Evolutionary conservation across 805 yeast species (phyloP), one percentile per base, ranked within the genome.

Genomic region (Candida saitoana): DNA sequence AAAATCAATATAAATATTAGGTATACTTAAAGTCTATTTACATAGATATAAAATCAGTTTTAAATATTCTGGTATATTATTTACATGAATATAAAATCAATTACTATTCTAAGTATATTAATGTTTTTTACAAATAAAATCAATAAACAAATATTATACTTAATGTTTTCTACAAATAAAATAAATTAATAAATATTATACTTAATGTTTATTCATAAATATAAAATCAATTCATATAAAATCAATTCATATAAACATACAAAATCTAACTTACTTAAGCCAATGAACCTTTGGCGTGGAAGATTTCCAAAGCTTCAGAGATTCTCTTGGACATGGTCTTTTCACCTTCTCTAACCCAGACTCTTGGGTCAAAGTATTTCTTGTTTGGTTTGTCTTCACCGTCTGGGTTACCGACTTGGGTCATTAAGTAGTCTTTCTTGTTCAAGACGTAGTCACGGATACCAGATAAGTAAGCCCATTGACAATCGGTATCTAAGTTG

Each of bases 261-360:
- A 22, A 6, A 6, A 22, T 7, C 27, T 11, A 22, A 22, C 6
- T 22, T 11, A 18, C 22, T 36, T 24, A 36, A 14, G 38, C 31
- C 54, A 83, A 64, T 67, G 76, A 80, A 67, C 69, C 69, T 63
- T 76, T 73, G 57, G 95, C 76, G 77, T 83, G 89, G 96, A 93
- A 93, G 65, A 87, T 75, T 40, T 71, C 76, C 67, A 93, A 77
- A 61, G 95, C 95, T 69, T 81, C 84, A 49, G 85, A 56, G 62
- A 93, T 77, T 83, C 97, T 87, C 56, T 69, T 73, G 55, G 82
- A 56, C 97, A 93, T 91, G 65, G 97, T 89, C 89, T 89, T 89
- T 81, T 93, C 99, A 80, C 99, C 98, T 77, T 91, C 98, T 82
- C 98, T 90, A 56, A 93, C 97, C 99, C 99, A 93, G 73, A 90